Conservation (phyloP, 768 basidiomycete species). For the Mycena venus region DNA sequence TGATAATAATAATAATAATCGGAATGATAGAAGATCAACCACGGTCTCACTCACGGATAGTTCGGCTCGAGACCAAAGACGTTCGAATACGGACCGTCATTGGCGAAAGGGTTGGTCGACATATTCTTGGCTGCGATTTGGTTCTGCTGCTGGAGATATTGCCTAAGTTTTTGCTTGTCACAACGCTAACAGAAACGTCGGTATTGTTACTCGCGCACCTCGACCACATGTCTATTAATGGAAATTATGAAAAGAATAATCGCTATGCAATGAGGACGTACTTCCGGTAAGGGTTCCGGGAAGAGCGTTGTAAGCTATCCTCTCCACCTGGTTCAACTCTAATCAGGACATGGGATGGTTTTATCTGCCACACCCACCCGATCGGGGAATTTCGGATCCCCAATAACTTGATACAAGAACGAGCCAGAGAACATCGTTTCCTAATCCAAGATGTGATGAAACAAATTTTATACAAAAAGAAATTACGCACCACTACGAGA, state of each 20-base stretch:
- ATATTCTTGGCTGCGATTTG: slow-evolving; percentile 59
- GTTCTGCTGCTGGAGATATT: slow-evolving; percentile 60
- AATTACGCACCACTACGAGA: slow-evolving; percentile 60
- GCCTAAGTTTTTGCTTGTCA: slow-evolving; percentile 30
- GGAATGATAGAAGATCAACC: neutral
- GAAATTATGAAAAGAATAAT: neutral
- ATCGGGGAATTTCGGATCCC: slow-evolving; percentile 65
- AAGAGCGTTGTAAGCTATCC: slow-evolving; percentile 66
- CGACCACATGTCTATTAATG: slow-evolving; percentile 43
- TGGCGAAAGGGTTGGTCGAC: slow-evolving; percentile 51
- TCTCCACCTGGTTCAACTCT: slow-evolving; percentile 48
- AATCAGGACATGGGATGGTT: neutral
- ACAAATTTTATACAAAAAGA: neutral
- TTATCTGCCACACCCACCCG: slow-evolving; percentile 50
- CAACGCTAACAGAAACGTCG: neutral
- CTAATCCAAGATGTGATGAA: slow-evolving; percentile 38
- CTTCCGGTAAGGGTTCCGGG: slow-evolving; percentile 63
- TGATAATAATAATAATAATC: slow-evolving; percentile 14
- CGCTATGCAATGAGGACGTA: slow-evolving; percentile 27
- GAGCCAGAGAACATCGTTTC: slow-evolving; percentile 75
- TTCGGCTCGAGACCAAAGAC: slow-evolving; percentile 66
- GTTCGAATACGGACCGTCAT: slow-evolving; percentile 55
- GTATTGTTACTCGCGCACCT: slow-evolving; percentile 43
- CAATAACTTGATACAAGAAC: slow-evolving; percentile 68
- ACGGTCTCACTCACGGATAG: slow-evolving; percentile 53